Evolutionary conservation across 352 stramenopile genomes (phyloP).

Genomic region (Albugo candida): DNA sequence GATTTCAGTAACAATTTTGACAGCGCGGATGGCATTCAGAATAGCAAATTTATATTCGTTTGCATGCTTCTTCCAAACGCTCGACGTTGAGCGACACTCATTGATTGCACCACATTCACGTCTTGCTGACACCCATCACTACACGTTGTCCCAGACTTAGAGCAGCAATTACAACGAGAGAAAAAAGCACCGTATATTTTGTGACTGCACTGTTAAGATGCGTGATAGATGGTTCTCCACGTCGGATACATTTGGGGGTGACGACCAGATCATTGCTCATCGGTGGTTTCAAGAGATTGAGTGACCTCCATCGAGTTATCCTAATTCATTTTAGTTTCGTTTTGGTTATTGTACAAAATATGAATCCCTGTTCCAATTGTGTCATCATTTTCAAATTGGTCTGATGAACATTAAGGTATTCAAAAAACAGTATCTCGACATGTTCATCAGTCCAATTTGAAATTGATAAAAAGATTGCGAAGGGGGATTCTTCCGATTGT

Average conservation of each 20-base stretch:
- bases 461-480: no score
- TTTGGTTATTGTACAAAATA: slow-evolving; percentile 11
- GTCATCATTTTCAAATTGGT: slow-evolving; percentile 15
- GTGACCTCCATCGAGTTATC: no score
- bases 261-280: slow-evolving; percentile 28
- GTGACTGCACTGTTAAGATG: slow-evolving; percentile 40
- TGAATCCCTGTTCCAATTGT: background rate
- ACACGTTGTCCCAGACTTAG: slow-evolving; percentile 10
- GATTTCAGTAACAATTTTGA: background rate
- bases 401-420: slow-evolving; percentile 1
- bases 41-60: slow-evolving; percentile 30
- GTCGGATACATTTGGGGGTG: slow-evolving; percentile 44
- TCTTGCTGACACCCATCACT: slow-evolving; percentile 31
- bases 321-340: slow-evolving; percentile 15
- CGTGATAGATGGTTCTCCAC: slow-evolving; percentile 24
- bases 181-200: slow-evolving; percentile 32
- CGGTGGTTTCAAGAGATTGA: slow-evolving; percentile 11
- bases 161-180: slow-evolving; percentile 25
- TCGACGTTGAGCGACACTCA: slow-evolving; percentile 26
- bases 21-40: slow-evolving; percentile 16
- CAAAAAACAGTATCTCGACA: no score
- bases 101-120: slow-evolving; percentile 27
- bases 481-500: slow-evolving; percentile 16
- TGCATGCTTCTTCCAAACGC: slow-evolving; percentile 29
- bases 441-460: no score